phyloP scores from a whole-genome alignment of 139 green algal genomes.

The Chlorella ohadii region DNA sequence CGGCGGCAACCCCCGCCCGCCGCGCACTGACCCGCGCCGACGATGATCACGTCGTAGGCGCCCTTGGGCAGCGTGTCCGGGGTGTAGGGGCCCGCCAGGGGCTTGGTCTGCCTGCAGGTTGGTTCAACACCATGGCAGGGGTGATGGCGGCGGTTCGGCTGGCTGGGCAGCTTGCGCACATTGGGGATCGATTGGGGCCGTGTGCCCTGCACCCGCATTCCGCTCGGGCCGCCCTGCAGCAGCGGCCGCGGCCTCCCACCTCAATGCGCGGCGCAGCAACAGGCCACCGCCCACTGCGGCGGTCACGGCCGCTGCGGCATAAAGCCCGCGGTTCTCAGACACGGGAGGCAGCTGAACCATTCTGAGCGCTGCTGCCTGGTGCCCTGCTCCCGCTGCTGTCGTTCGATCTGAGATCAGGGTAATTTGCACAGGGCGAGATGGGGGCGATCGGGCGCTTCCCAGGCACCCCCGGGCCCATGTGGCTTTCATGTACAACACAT shows the following conservation, averaged over 20 bases:
- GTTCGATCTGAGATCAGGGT: too few species aligned
- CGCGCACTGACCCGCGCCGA: slow-evolving; percentile 63
- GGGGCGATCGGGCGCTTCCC: too few species aligned
- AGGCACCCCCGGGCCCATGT: too few species aligned
- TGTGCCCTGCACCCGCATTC: too few species aligned
- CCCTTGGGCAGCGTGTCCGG: slow-evolving; percentile 66
- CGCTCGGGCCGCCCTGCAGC: neutral
- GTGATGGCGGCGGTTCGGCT: neutral
- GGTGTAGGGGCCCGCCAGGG: slow-evolving; percentile 61
- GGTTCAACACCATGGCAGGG: too few species aligned
- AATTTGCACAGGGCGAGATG: too few species aligned
- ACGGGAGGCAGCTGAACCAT: too few species aligned
- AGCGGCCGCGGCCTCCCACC: neutral
- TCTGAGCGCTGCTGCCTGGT: too few species aligned
- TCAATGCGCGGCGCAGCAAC: slow-evolving; percentile 18
- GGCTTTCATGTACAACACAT: too few species aligned
- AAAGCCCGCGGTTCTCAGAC: neutral
- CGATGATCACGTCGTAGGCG: slow-evolving; percentile 86
- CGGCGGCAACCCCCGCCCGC: neutral
- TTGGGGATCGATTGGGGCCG: too few species aligned
- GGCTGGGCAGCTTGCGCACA: too few species aligned
- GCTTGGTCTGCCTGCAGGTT: slow-evolving; percentile 35
- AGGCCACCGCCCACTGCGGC: slow-evolving; percentile 23
- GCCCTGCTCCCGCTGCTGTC: too few species aligned
- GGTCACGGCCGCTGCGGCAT: slow-evolving; percentile 11